Percentiles rank a stretch among this genome's conserved stretches.
These are phyloP conservation scores for Lactarius deliciosus DNA, from an alignment of 768 basidiomycete genomes.

Conservation along the genomic window DNA sequence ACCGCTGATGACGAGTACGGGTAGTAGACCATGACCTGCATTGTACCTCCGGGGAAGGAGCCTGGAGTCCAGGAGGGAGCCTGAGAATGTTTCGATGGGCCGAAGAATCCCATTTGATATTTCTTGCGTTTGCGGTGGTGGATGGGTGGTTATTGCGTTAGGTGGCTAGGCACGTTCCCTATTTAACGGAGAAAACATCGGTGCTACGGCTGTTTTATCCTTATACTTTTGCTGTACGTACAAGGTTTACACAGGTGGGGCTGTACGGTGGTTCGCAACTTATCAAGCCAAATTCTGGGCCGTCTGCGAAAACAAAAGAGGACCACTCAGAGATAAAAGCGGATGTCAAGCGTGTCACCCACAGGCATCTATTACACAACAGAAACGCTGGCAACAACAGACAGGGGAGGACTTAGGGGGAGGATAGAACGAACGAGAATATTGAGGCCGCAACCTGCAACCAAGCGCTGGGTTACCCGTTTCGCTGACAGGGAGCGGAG, in stretches of 20 bases:
- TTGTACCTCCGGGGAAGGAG: conserved; percentile 4
- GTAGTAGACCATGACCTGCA: not conserved
- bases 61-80: conserved; percentile 1
- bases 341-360: not conserved
- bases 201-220: too few species aligned
- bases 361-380: not conserved
- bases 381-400: not conserved
- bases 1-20: not conserved
- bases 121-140: not conserved
- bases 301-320: not conserved
- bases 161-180: too few species aligned
- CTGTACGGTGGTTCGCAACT: not conserved
- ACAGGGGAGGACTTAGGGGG: not conserved
- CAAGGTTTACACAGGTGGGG: too few species aligned
- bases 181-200: too few species aligned
- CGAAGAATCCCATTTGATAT: conserved; percentile 1
- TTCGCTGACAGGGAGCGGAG: conserved; percentile 16
- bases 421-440: not conserved
- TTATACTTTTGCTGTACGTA: too few species aligned
- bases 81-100: not conserved
- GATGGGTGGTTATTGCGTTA: too few species aligned
- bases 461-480: not conserved
- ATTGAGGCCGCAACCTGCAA: not conserved
- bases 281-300: not conserved
- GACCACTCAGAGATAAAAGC: not conserved